Evolutionary conservation across 164 flowering plant species (phyloP).

Genomic region (Sextonia rubra): DNA sequence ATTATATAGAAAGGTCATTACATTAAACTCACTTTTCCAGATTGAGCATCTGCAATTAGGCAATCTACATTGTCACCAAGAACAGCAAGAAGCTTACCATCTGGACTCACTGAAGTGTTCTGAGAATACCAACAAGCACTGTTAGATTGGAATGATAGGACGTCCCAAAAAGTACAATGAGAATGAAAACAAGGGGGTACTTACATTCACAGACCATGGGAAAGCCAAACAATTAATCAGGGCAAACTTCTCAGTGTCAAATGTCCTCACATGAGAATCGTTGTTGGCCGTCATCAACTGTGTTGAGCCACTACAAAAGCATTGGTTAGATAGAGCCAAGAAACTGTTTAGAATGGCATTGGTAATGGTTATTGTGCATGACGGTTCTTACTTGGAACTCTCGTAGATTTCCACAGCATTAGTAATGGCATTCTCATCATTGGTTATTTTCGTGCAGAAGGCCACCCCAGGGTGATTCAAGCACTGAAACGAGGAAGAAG

Average conservation of each 20-base stretch:
- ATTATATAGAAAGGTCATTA: too few relatives aligned
- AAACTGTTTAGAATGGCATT: neutral
- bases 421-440: constrained; percentile 83
- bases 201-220: constrained; percentile 90
- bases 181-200: constrained; percentile 9
- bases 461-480: constrained; percentile 64
- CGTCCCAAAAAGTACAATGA: neutral
- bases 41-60: constrained; percentile 64
- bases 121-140: constrained; percentile 17
- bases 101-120: constrained; percentile 81
- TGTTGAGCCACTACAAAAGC: constrained; percentile 51
- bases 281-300: constrained; percentile 76
- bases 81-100: constrained; percentile 74
- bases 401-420: constrained; percentile 68
- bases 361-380: neutral
- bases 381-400: constrained; percentile 37
- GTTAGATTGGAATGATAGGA: neutral
- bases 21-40: constrained; percentile 56
- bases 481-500: constrained; percentile 30
- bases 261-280: constrained; percentile 66
- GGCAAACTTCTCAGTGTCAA: constrained; percentile 55
- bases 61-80: constrained; percentile 84
- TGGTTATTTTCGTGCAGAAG: constrained; percentile 61
- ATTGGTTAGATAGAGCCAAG: constrained; percentile 1
- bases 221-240: constrained; percentile 44